phyloP scores from a whole-genome alignment of 2,329 filamentous ascomycete genomes.

The Elsinoe arachidis region DNA sequence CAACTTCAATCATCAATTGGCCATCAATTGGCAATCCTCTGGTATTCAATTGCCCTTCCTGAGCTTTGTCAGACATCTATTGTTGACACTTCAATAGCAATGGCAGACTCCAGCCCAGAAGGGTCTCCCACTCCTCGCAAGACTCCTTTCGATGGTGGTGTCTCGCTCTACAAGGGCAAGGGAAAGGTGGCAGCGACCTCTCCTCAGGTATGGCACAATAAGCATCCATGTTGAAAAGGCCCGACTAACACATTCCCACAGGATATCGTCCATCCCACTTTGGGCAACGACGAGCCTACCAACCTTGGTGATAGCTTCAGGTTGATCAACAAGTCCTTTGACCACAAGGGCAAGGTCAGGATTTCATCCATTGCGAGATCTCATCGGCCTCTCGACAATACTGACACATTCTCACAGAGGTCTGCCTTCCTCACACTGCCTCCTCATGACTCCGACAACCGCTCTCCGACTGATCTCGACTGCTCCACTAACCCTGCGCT shows the following conservation, averaged over 20 bases:
- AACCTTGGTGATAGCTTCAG: not conserved
- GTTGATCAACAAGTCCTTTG: not conserved
- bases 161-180: conserved; percentile 11
- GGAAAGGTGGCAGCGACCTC: not conserved
- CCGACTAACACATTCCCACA: not conserved
- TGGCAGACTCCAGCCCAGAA: conserved; percentile 27
- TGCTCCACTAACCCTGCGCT: not conserved
- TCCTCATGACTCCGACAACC: not conserved
- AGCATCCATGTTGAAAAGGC: not conserved
- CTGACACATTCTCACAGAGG: not conserved
- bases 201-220: not conserved
- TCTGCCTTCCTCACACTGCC: not conserved
- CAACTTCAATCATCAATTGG: not conserved
- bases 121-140: conserved; percentile 36
- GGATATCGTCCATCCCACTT: not conserved
- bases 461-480: not conserved
- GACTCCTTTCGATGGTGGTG: conserved; percentile 22
- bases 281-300: not conserved
- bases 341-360: not conserved
- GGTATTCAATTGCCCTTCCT: too few species aligned
- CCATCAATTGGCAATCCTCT: not conserved
- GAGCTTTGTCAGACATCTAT: not conserved
- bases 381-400: not conserved
- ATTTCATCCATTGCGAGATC: not conserved
- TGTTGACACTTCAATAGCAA: conserved; percentile 20